phyloP scores from a whole-genome alignment of 1,139 yeast genomes.

The Pneumocystis oryctolagi region DNA sequence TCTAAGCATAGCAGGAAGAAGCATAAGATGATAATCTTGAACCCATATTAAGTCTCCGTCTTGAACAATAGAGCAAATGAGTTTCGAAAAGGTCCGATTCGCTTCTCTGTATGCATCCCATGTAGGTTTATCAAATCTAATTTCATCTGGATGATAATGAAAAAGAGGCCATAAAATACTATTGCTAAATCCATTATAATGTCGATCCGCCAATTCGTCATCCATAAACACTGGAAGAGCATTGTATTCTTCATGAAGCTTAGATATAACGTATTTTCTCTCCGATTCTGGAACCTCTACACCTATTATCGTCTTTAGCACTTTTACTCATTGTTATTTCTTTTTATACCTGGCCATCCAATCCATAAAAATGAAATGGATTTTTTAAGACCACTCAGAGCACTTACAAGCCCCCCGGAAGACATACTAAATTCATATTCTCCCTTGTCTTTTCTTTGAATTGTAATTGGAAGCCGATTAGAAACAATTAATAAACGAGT shows the following conservation, averaged over 20 bases:
- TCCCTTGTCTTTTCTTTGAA: slow-evolving; percentile 50
- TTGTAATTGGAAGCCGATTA: slow-evolving; percentile 88
- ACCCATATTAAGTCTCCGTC: slow-evolving; percentile 93
- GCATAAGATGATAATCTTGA: slow-evolving; percentile 94
- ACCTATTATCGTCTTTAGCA: not conserved
- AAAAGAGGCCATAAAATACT: slow-evolving; percentile 92
- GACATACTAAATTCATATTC: slow-evolving; percentile 67
- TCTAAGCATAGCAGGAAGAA: slow-evolving; percentile 79
- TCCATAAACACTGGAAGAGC: slow-evolving; percentile 80
- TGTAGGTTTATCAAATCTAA: slow-evolving; percentile 92
- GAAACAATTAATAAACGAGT: slow-evolving; percentile 54
- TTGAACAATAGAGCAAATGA: slow-evolving; percentile 48
- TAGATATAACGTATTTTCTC: slow-evolving; percentile 50
- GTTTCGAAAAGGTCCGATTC: slow-evolving; percentile 64
- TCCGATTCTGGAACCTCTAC: slow-evolving; percentile 71
- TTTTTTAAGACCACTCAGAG: slow-evolving; percentile 79
- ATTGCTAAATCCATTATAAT: slow-evolving; percentile 91
- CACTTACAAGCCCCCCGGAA: slow-evolving; percentile 94
- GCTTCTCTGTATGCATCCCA: slow-evolving; percentile 98
- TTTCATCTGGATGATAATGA: slow-evolving; percentile 98
- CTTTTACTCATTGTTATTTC: not conserved
- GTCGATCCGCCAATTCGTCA: slow-evolving; percentile 85
- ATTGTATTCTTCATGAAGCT: slow-evolving; percentile 60
- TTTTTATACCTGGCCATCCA: slow-evolving; percentile 68
- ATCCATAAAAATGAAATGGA: slow-evolving; percentile 86